Evolutionary conservation across 768 basidiomycete species (phyloP), one percentile per base, ranked within the genome.

Genomic region (Dioszegia aurantiaca): DNA sequence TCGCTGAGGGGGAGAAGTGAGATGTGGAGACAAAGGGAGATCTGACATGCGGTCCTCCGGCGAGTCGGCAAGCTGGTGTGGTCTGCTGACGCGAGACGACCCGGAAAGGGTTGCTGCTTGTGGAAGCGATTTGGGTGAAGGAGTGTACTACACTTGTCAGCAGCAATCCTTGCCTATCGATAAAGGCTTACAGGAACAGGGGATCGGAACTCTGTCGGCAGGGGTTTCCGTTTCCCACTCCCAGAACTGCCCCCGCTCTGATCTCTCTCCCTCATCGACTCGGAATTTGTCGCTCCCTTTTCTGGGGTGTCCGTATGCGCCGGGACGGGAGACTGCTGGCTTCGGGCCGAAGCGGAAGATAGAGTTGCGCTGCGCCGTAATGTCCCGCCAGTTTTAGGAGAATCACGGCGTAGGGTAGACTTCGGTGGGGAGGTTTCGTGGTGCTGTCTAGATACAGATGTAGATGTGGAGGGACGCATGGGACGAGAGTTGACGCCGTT

Each of bases 191-290:
- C 69, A 26, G 62, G 54, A 27, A 59, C 51, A 26, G 26, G 36
- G 17, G 62, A 17, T 24, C 64, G 44, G 49, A 72, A 72, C 23
- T 72, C 67, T 12, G 57, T 28, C 5, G 70, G 70, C 12, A 72
- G 47, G 8, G 57, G 59, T 33, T 72, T 72, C 40, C 70, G 53
- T 31, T 52, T 60, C 46, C 63, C 57, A 40, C 61, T 68, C 4
- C 59, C 58, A n/a, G 49, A 40, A 45, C 67, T 68, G 12, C 69
- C 69, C 16, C 69, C 67, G 31, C 66, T 71, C 14, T 52, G 43
- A 17, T 68, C 68, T 36, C 60, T 53, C 36, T 69, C 61, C 16
- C 41, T n/a, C 23, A 6, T 27, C n/a, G 31, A 14, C 26, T 12
- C 44, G 17, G 19, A 40, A 9, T 17, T 17, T 9, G 36, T 9